Evolutionary conservation across 192 early-diverging fungal species (phyloP).

Genomic region (Coemansia sp.): DNA sequence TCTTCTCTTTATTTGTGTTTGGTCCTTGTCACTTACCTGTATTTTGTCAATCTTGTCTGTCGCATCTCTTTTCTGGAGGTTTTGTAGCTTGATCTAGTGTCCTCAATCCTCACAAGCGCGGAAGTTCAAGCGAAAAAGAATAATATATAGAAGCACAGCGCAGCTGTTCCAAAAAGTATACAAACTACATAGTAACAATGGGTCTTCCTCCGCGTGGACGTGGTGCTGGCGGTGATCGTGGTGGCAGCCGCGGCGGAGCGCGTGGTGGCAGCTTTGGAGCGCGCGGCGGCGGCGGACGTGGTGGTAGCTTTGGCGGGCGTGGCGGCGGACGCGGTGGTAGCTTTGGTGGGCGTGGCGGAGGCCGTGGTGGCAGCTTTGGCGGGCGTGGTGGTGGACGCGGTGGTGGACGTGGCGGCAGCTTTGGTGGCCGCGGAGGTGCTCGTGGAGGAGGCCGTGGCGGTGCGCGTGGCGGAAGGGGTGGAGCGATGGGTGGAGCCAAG

Average conservation of each 20-base stretch:
- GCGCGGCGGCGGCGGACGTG: conserved; percentile 30
- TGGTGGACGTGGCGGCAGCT: conserved; percentile 12
- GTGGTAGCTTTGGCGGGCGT: conserved; percentile 53
- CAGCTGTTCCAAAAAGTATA: conserved; percentile 6
- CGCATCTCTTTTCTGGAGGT: not conserved
- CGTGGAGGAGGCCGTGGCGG: conserved; percentile 53
- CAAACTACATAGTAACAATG: conserved; percentile 37
- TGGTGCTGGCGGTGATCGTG: conserved; percentile 26
- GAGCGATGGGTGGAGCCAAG: conserved; percentile 88
- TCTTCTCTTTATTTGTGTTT: conserved; percentile 10
- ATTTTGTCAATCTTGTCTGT: not conserved
- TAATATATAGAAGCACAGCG: not conserved
- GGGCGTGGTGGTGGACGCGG: conserved; percentile 54
- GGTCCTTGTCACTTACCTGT: conserved; percentile 1
- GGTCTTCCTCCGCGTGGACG: conserved; percentile 48
- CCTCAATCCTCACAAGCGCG: not conserved
- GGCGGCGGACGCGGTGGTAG: conserved; percentile 34
- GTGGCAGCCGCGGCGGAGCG: conserved; percentile 54
- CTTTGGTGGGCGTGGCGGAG: conserved; percentile 54
- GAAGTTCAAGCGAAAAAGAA: not conserved
- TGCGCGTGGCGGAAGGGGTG: conserved; percentile 61
- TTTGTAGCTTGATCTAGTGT: not conserved
- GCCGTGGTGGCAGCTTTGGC: conserved; percentile 53
- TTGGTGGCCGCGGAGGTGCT: conserved; percentile 13
- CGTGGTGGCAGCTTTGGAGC: conserved; percentile 55